Evolutionary conservation across 1,284 basidiomycete species (phyloP), one percentile per base, ranked within the genome.

Genomic region (Tilletia horrida): DNA sequence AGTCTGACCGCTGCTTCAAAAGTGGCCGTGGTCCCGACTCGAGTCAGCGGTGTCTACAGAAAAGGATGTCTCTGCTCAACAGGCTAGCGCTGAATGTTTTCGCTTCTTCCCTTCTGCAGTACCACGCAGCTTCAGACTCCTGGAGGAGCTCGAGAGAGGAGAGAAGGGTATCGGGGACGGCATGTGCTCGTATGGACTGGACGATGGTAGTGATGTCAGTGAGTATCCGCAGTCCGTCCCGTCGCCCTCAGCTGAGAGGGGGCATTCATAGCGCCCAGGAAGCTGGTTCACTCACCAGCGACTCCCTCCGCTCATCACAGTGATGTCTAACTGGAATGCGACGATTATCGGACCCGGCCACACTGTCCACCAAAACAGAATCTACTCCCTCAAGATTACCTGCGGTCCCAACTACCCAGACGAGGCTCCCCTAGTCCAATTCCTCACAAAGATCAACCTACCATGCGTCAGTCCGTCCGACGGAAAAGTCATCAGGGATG

Each of bases 141-240:
- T 81, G 31, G 79, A 97, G 83, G 94, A 98, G 85, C 90, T 98
- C 74, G 95, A 98, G 85, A 97, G 97, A 84, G 95, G 96, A 77
- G 95, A 98, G 86, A 98, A 98, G 84, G 95, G 96, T 62, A 93
- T 98, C 81, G 95, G 95, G 72, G 95, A 97, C 85, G 95, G 94
- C 68, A 92, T 90, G 44, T 96, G 93, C 85, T 94, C 92, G 40
- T 97, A 97, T 78, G 94, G 94, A 67, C 75, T 81, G 21, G 80
- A 79, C 40, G 79, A 81, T 42, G 74, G 74, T 40, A 75, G 70
- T 43, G 80, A 81, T 70, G 73, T 80, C 45, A 71, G 79, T 81
- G 64, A 72, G 79, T 78, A 2, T 31, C 16, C 1, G 21, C 16
- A 40, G 35, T 11, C 11, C 35, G 35, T 40, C 35, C 11, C 35